Evolutionary conservation across 1,139 yeast genomes (phyloP).

Genomic region (Hemisphaericaspora subhashii): DNA sequence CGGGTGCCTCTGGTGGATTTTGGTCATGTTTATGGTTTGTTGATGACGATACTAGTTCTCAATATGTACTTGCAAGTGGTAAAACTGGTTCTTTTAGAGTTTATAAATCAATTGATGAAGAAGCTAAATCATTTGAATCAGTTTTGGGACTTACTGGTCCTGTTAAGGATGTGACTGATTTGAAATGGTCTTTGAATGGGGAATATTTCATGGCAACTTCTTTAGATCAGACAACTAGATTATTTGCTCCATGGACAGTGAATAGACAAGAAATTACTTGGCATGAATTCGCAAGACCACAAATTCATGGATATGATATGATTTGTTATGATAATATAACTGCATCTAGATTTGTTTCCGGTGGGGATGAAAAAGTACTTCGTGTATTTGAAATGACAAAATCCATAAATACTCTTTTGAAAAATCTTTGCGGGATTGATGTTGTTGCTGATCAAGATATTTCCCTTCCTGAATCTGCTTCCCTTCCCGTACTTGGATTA

Average conservation of each 20-base stretch:
- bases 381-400: conserved; percentile 90
- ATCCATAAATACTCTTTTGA: conserved; percentile 65
- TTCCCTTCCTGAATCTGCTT: conserved; percentile 71
- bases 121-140: conserved; percentile 50
- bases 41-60: conserved; percentile 31
- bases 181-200: conserved; percentile 75
- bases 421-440: conserved; percentile 51
- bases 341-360: conserved; percentile 74
- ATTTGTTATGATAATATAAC: conserved; percentile 69
- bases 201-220: conserved; percentile 73
- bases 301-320: conserved; percentile 98
- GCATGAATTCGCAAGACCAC: conserved; percentile 96
- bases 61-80: conserved; percentile 74
- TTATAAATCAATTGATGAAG: conserved; percentile 51
- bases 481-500: conserved; percentile 89
- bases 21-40: conserved; percentile 87
- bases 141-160: conserved; percentile 75
- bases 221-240: conserved; percentile 88
- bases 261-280: conserved; percentile 46
- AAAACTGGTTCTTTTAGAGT: conserved; percentile 90
- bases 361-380: conserved; percentile 92
- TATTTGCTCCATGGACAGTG: conserved; percentile 63
- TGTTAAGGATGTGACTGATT: conserved; percentile 69
- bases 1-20: conserved; percentile 97
- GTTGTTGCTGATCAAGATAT: conserved; percentile 21